Evolutionary conservation across 257 asterid genomes (phyloP).

Genomic region (Solanum virginianum): DNA sequence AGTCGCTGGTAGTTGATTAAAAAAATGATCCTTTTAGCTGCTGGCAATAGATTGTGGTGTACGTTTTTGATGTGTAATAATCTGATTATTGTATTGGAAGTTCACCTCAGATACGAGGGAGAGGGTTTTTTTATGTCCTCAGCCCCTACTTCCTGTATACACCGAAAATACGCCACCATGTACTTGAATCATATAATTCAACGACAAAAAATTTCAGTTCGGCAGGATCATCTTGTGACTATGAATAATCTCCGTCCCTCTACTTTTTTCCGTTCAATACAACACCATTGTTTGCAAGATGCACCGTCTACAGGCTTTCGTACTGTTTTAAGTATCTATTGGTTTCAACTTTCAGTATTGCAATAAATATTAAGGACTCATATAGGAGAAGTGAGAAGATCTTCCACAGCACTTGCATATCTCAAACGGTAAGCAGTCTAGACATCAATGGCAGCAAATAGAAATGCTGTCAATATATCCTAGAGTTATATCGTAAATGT

Average conservation of each 20-base stretch:
- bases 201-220: neutral
- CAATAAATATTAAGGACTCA: neutral
- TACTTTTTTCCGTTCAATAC: neutral
- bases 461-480: neutral
- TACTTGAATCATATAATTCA: neutral
- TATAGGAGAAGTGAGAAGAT: neutral
- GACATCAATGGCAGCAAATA: neutral
- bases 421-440: neutral
- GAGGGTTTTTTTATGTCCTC: neutral
- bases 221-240: neutral
- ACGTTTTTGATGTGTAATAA: neutral
- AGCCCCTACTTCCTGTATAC: neutral
- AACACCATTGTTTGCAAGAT: neutral
- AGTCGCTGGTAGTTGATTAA: neutral
- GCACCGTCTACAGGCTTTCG: neutral
- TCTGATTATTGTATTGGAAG: constrained; percentile 1
- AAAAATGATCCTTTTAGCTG: neutral
- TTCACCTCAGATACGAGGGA: neutral
- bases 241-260: neutral
- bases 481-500: neutral
- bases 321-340: neutral
- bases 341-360: neutral
- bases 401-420: neutral
- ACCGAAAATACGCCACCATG: constrained; percentile 14
- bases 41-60: neutral